Percentiles rank a stretch among this genome's conserved stretches.
Evolutionary conservation across 768 basidiomycete genomes (phyloP).

Genomic region (Phallus indusiatus): DNA sequence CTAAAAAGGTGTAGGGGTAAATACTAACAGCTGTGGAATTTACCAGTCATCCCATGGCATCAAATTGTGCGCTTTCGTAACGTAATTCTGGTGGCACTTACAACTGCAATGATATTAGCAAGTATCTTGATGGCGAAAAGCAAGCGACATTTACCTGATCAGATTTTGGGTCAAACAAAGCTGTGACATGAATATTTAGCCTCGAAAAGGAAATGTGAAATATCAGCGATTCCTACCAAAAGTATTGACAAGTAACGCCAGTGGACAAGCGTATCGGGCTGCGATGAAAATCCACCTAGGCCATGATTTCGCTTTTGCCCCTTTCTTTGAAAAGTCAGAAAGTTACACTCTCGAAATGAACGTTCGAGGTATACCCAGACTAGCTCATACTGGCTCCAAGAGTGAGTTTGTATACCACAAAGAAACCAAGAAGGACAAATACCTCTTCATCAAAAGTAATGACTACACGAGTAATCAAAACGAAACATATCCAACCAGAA

Average conservation of each 20-base stretch:
- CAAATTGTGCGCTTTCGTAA: no score
- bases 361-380: not conserved
- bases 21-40: not conserved
- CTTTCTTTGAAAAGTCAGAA: not conserved
- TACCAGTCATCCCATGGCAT: not conserved
- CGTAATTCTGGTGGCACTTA: not conserved
- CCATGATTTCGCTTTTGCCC: conserved; percentile 1
- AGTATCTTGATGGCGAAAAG: not conserved
- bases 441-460: conserved; percentile 4
- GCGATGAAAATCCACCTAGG: conserved; percentile 4
- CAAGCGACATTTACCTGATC: not conserved
- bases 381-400: not conserved
- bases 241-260: not conserved
- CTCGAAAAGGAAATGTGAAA: not conserved
- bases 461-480: not conserved
- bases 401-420: not conserved
- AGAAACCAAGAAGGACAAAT: not conserved
- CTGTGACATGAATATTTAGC: not conserved
- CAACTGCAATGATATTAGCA: not conserved
- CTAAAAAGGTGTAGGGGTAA: not conserved
- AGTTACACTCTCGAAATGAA: no score
- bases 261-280: not conserved
- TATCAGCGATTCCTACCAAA: not conserved
- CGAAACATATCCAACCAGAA: not conserved
- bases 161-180: not conserved